A percentile compares a stretch with the other conserved stretches of the same genome.
phyloP scores from a whole-genome alignment of 805 yeast species.

The Candida mattraensis region DNA sequence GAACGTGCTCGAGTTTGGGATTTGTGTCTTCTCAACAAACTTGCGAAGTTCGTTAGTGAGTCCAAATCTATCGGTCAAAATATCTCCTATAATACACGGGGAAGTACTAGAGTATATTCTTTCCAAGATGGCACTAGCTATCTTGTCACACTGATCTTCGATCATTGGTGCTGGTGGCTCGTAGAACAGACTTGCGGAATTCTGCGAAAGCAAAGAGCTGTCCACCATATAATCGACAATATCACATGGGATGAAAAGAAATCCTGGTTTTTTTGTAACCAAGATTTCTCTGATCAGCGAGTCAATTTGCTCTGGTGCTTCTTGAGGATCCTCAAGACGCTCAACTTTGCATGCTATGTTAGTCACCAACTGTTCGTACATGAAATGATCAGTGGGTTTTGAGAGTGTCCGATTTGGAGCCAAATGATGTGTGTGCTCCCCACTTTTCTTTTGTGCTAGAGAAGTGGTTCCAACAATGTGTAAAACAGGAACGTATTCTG shows the following conservation, averaged over 20 bases:
- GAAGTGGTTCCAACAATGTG: slow-evolving; percentile 84
- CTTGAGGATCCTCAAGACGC: slow-evolving; percentile 42
- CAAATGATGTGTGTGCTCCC: slow-evolving; percentile 55
- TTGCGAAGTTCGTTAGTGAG: slow-evolving; percentile 44
- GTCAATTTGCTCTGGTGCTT: slow-evolving; percentile 66
- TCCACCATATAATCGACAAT: slow-evolving; percentile 48
- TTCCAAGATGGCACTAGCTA: slow-evolving; percentile 46
- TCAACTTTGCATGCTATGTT: slow-evolving; percentile 57
- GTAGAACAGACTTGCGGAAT: slow-evolving; percentile 1
- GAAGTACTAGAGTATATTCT: slow-evolving; percentile 50
- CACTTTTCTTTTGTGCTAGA: slow-evolving; percentile 23
- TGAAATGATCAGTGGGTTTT: slow-evolving; percentile 59
- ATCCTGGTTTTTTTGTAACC: slow-evolving; percentile 73
- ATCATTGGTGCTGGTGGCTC: slow-evolving; percentile 4
- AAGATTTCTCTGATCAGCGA: slow-evolving; percentile 56
- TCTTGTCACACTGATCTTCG: slow-evolving; percentile 4
- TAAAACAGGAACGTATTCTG: slow-evolving; percentile 76
- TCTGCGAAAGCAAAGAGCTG: slow-evolving; percentile 31
- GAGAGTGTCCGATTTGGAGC: slow-evolving; percentile 48
- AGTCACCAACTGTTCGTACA: slow-evolving; percentile 62
- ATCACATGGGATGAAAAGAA: slow-evolving; percentile 74
- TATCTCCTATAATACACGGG: slow-evolving; percentile 74
- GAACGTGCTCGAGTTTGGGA: slow-evolving; percentile 58
- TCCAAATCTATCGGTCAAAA: slow-evolving; percentile 62
- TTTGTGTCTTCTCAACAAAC: slow-evolving; percentile 49